Evolutionary conservation across 768 basidiomycete species (phyloP).

Genomic region (Suillus ampliporus): DNA sequence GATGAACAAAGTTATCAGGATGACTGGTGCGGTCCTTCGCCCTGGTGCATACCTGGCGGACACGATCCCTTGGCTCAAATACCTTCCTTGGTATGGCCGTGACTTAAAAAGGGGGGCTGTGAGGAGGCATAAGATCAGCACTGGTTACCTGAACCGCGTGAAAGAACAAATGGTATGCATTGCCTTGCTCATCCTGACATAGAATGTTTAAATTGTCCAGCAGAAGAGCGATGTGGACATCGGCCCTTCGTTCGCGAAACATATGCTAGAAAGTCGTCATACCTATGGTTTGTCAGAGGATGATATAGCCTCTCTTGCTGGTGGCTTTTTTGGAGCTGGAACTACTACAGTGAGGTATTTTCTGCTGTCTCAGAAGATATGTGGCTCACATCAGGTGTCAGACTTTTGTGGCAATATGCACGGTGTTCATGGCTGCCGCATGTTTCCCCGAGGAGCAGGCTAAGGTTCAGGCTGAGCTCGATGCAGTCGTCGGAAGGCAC

Average conservation of each 20-base stretch:
- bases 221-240: conserved; percentile 23
- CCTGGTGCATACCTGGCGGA: conserved; percentile 42
- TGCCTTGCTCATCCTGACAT: background rate
- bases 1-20: conserved; percentile 33
- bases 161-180: conserved; percentile 46
- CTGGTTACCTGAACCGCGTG: conserved; percentile 50
- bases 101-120: conserved; percentile 59
- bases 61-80: conserved; percentile 40
- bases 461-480: conserved; percentile 4
- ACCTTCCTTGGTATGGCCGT: conserved; percentile 64
- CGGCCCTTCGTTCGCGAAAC: conserved; percentile 51
- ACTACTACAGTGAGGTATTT: conserved; percentile 49
- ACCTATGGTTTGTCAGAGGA: conserved; percentile 54
- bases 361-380: background rate
- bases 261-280: conserved; percentile 53
- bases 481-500: too few species aligned
- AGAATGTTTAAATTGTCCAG: too few species aligned
- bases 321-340: conserved; percentile 64
- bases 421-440: conserved; percentile 44
- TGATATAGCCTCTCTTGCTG: conserved; percentile 63
- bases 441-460: conserved; percentile 39
- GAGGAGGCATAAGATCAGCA: conserved; percentile 62
- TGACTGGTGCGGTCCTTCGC: conserved; percentile 35
- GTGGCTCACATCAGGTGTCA: background rate
- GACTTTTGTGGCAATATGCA: conserved; percentile 31